phyloP scores from a whole-genome alignment of 805 yeast species.

The Metschnikowia lachancei region DNA sequence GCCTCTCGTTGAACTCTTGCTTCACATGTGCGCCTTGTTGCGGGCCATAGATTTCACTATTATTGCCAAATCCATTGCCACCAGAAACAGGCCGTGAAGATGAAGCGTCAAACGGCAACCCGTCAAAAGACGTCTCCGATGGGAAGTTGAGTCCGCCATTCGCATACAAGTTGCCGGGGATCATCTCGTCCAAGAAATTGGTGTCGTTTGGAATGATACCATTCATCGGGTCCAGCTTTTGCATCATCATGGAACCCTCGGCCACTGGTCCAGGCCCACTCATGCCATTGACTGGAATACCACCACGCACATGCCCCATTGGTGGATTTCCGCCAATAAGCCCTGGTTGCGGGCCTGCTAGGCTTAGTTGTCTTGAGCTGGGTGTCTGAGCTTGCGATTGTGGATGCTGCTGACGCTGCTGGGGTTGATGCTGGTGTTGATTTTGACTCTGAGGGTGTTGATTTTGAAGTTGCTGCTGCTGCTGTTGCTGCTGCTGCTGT shows the following conservation, averaged over 20 bases:
- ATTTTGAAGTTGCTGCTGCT: background rate
- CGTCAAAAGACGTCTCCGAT: slow-evolving; percentile 4
- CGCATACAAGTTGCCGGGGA: background rate
- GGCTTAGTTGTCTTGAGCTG: background rate
- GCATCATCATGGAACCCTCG: background rate
- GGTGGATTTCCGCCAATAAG: background rate
- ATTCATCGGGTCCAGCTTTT: slow-evolving; percentile 2
- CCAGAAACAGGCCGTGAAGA: slow-evolving; percentile 2
- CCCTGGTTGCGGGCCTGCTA: background rate
- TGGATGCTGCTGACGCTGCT: slow-evolving; percentile 3
- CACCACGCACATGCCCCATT: background rate
- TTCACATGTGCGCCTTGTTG: background rate
- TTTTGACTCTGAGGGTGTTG: slow-evolving; percentile 7
- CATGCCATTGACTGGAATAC: background rate
- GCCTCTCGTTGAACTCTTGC: slow-evolving; percentile 2
- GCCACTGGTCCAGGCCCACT: background rate
- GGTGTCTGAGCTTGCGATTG: slow-evolving; percentile 2
- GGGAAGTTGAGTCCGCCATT: slow-evolving; percentile 6
- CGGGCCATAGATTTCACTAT: slow-evolving; percentile 1
- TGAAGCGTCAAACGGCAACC: slow-evolving; percentile 5
- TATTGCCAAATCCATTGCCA: slow-evolving; percentile 1
- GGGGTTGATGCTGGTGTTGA: slow-evolving; percentile 1
- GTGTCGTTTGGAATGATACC: slow-evolving; percentile 2
- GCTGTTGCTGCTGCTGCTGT: background rate
- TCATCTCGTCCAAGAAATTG: slow-evolving; percentile 9